Conservation (phyloP, 768 basidiomycete species). For the Pulveroboletus frians region DNA sequence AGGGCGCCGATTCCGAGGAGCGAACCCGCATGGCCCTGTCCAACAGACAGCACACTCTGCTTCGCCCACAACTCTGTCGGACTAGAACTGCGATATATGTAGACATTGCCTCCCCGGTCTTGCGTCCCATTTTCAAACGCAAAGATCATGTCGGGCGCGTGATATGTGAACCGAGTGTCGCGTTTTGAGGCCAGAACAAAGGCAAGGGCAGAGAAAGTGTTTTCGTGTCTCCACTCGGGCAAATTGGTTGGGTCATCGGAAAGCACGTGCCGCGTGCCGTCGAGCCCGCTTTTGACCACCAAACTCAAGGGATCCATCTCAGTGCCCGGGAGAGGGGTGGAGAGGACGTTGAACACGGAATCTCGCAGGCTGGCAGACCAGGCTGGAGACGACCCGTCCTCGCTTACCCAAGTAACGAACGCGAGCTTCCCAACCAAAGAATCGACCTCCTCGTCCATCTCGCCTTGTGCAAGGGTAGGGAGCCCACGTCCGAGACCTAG, state of each 20-base stretch:
- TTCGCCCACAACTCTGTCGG: slow-evolving; percentile 58
- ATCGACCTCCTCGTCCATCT: slow-evolving; percentile 89
- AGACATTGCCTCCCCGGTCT: slow-evolving; percentile 75
- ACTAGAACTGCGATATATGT: slow-evolving; percentile 66
- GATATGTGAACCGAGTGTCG: slow-evolving; percentile 83
- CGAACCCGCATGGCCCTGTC: slow-evolving; percentile 64
- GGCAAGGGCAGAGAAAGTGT: slow-evolving; percentile 85
- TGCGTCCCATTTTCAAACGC: slow-evolving; percentile 79
- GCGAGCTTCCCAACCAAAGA: slow-evolving; percentile 61
- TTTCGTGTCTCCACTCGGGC: slow-evolving; percentile 62
- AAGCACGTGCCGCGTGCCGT: slow-evolving; percentile 61
- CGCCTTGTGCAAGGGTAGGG: slow-evolving; percentile 80
- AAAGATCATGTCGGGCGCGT: slow-evolving; percentile 54
- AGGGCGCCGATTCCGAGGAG: slow-evolving; percentile 70
- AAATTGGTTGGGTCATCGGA: slow-evolving; percentile 19
- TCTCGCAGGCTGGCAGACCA: slow-evolving; percentile 37
- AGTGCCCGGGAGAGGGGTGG: slow-evolving; percentile 62
- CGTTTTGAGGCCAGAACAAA: slow-evolving; percentile 94
- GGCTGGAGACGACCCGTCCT: slow-evolving; percentile 41
- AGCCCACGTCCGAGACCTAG: slow-evolving; percentile 63
- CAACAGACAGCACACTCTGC: slow-evolving; percentile 76
- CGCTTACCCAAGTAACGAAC: slow-evolving; percentile 62
- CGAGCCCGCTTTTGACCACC: slow-evolving; percentile 66
- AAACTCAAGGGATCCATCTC: slow-evolving; percentile 35
- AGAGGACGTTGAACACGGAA: slow-evolving; percentile 51